phyloP scores from a whole-genome alignment of 495 filamentous ascomycete genomes.

The Penicillium atrosanguineum region DNA sequence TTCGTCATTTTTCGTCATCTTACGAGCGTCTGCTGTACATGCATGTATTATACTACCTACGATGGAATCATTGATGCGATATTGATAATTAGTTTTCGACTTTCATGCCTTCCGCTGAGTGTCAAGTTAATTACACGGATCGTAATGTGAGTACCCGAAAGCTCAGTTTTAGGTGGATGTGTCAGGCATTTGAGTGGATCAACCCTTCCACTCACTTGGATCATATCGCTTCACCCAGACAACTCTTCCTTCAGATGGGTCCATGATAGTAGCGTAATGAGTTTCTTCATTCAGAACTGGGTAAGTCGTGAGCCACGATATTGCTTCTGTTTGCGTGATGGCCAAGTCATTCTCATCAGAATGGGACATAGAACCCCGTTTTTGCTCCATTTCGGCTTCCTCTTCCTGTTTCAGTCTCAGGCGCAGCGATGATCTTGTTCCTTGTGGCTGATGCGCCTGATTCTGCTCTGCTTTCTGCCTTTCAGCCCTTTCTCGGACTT shows the following conservation, averaged over 20 bases:
- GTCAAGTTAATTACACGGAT: background rate
- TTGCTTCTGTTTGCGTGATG: slow-evolving; percentile 28
- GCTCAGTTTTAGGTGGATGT: background rate
- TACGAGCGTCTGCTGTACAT: background rate
- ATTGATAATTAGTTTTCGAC: background rate
- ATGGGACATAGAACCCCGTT: background rate
- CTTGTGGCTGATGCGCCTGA: background rate
- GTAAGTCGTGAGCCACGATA: slow-evolving; percentile 44
- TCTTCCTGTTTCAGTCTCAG: slow-evolving; percentile 10
- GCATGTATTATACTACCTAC: background rate
- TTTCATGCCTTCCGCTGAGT: background rate
- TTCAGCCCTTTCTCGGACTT: background rate
- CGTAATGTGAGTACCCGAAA: background rate
- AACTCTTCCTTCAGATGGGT: slow-evolving; percentile 43
- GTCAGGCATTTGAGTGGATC: background rate
- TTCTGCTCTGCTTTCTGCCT: background rate
- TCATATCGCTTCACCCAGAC: slow-evolving; percentile 39
- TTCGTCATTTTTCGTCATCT: background rate
- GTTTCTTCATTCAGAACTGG: slow-evolving; percentile 52
- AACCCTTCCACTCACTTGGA: slow-evolving; percentile 4
- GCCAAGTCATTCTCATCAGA: slow-evolving; percentile 15
- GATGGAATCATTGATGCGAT: background rate
- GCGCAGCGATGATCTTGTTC: slow-evolving; percentile 7
- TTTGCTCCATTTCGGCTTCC: slow-evolving; percentile 1
- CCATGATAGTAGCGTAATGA: slow-evolving; percentile 53